Evolutionary conservation across 2,329 filamentous ascomycete species (phyloP).

Genomic region (Nemania sp.): DNA sequence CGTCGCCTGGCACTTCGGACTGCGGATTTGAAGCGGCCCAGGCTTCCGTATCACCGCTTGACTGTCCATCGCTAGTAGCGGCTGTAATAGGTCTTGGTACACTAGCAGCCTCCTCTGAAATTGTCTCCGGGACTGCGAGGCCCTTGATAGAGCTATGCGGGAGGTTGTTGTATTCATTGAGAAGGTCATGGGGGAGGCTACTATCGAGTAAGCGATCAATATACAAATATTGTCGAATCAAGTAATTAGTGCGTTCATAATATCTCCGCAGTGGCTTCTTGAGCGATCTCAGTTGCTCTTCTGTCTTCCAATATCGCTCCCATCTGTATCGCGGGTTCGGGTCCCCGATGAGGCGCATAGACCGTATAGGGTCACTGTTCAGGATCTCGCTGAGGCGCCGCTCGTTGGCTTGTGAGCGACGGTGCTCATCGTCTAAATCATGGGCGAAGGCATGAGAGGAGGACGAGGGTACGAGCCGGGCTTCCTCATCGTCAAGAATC

Average conservation of each 20-base stretch:
- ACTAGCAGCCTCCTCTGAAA: slow-evolving; percentile 67
- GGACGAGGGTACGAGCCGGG: slow-evolving; percentile 8
- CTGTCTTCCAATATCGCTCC: slow-evolving; percentile 83
- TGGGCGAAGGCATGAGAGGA: slow-evolving; percentile 8
- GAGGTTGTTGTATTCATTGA: slow-evolving; percentile 82
- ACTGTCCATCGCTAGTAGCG: background rate
- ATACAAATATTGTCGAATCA: slow-evolving; percentile 91
- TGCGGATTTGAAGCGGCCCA: slow-evolving; percentile 11
- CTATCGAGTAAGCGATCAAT: slow-evolving; percentile 91
- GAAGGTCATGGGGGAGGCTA: slow-evolving; percentile 85
- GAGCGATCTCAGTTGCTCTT: slow-evolving; percentile 73
- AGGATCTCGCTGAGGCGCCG: slow-evolving; percentile 63
- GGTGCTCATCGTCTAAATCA: slow-evolving; percentile 49
- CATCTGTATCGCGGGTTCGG: slow-evolving; percentile 85
- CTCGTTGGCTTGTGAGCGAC: slow-evolving; percentile 56
- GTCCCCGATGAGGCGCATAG: slow-evolving; percentile 85
- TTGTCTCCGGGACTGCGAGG: slow-evolving; percentile 71
- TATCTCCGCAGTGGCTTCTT: slow-evolving; percentile 79
- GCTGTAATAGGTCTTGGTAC: slow-evolving; percentile 16
- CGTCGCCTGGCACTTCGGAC: slow-evolving; percentile 12
- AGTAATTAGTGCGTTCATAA: slow-evolving; percentile 85
- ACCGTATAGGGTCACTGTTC: slow-evolving; percentile 74
- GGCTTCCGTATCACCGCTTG: slow-evolving; percentile 3
- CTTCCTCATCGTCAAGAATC: slow-evolving; percentile 32
- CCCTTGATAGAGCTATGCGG: slow-evolving; percentile 58